Base-by-base conservation (phyloP, 1,284 basidiomycete species). In the Hortiboletus rubellus region DNA sequence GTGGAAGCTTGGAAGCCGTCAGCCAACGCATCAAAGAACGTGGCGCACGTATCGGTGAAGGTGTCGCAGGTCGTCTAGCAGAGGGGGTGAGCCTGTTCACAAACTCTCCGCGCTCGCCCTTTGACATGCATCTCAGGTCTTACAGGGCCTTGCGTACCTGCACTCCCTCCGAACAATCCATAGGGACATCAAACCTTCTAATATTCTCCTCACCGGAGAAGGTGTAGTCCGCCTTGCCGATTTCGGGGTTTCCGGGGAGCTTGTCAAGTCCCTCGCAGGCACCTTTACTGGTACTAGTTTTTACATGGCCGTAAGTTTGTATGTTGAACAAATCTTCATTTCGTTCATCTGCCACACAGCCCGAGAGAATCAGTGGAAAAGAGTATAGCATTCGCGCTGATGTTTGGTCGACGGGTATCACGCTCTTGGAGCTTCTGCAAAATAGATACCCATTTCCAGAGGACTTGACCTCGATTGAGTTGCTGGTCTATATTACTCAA, bases 211-310 rank as follows among this genome's bases (percentile, higher is more conserved):
- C 46, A 93, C 95, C 2, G 80, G 84, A 38, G 81, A 91, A 63
- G 96, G 96, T 27, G 77, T 93, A 45, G 89, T 98, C 71, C 98
- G 96, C 75, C 80, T 99, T 10, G 91, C 86, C 72, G 96, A 99
- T 76, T 98, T 99, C 72, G 96, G 96, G 38, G 96, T 99, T 9
- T 96, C 94, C 18, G 96, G 96, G 30, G 94, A 97, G 76, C 82
- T 99, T 46, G 85, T 98, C 64, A 86, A 92, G 69, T 96, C 94
- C 27, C 76, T 92, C 54, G 96, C 96, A 1, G 92, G 90, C 22
- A 99, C 96, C 0, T 99, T 98, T 66, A 98, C 95, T 0, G 96
- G 96, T 2, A 98, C 96, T 3, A 93, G 92, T 66, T 93, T 92
- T 69, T 99, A 98, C 77, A 98, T 98, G 94, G 94, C 95, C 60